A percentile compares a stretch with the other conserved stretches of the same genome.
Conservation (phyloP, 306 rosid genomes). For the Vicia villosa region DNA sequence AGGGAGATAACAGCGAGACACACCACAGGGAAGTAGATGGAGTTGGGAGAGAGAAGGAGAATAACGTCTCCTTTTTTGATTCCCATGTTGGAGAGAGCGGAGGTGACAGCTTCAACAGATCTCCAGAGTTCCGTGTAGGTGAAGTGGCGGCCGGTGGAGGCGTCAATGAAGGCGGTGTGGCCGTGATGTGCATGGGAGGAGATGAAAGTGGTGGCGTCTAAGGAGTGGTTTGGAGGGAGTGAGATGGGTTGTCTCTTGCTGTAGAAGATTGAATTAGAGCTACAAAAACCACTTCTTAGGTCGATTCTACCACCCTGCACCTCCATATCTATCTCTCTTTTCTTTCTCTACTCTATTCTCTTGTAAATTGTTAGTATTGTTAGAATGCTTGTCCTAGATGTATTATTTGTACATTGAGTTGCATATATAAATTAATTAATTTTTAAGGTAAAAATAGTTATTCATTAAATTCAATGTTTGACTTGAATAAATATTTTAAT, state of each 20-base stretch:
- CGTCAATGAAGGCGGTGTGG: slow-evolving; percentile 71
- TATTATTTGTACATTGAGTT: too few species aligned
- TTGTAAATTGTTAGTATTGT: too few species aligned
- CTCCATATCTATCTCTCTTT: neutral
- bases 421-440: too few species aligned
- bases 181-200: slow-evolving; percentile 79
- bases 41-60: slow-evolving; percentile 82
- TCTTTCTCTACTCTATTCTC: neutral
- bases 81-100: slow-evolving; percentile 62
- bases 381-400: too few species aligned
- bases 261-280: slow-evolving; percentile 60
- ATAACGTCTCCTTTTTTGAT: slow-evolving; percentile 73
- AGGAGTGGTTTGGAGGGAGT: slow-evolving; percentile 56
- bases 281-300: slow-evolving; percentile 66
- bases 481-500: too few species aligned
- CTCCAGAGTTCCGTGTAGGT: slow-evolving; percentile 68
- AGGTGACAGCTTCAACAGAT: slow-evolving; percentile 57
- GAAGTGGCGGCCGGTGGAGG: slow-evolving; percentile 66
- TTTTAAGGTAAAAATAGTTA: too few species aligned
- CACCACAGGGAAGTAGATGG: slow-evolving; percentile 74
- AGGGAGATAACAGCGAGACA: slow-evolving; percentile 85
- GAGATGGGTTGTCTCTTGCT: slow-evolving; percentile 62
- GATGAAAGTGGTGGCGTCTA: slow-evolving; percentile 80
- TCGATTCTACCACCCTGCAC: slow-evolving; percentile 25
- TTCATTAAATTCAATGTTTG: too few species aligned